Base-by-base conservation (phyloP, 257 asterid genomes). In the Anisodus acutangulus region DNA sequence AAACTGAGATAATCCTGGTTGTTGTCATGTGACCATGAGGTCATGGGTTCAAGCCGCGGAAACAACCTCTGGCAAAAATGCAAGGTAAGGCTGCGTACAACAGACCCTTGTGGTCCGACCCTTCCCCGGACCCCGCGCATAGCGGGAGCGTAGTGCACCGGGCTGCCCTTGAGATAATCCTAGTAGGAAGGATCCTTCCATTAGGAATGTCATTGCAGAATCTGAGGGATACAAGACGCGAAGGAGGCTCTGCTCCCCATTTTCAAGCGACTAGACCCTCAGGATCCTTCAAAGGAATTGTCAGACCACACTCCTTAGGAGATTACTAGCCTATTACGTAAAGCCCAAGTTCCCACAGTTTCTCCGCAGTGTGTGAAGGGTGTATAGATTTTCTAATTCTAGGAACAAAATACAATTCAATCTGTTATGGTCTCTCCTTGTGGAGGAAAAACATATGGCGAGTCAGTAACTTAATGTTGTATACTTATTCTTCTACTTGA, bases 161-260 rank as follows among this genome's bases (percentile, higher is more conserved):
- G 35, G 35, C 35, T 31, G 35, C 35, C 35, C 35, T 31, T 31
- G 35, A 31, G 35, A 31, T 31, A 31, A 31, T 31, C 35, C 35
- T 31, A 76, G 81, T 51, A 76, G 45, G 81, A 12, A 22, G 47
- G 45, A 51, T 76, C 8, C 63, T 76, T 76, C 81, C 26, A 76
- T 53, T 13, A 76, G 60, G 45, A 12, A 76, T 22, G 63, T 76
- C 47, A 26, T 22, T 76, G 62, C 22, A 12, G 81, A 76, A 4
- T 51, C 63, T 0, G 63, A 76, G 63, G 81, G 6, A 51, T 76
- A 51, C 63, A 51, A 22, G 22, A 76, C 1, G 4, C 22, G 0
- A 51, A 51, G 63, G 47, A 76, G 63, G 63, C 13, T 51, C 63
- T 51, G 45, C 81, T 51, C 63, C 63, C 62, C 63, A 37, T 76